Base-by-base conservation (phyloP, 768 basidiomycete genomes). In the Boletus pseudopeckii region DNA sequence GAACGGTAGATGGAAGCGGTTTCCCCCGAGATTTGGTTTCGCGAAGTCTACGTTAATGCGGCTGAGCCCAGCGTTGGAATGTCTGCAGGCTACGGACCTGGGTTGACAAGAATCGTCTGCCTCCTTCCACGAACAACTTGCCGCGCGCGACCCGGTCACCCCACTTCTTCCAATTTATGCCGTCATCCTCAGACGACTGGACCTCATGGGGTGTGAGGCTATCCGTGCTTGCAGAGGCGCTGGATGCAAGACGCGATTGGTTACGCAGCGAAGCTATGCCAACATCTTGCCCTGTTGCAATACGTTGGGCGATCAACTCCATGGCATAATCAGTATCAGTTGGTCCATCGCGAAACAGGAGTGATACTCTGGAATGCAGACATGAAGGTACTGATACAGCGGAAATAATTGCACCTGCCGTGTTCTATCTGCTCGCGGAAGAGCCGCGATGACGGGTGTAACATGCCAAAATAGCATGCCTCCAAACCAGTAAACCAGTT, bases 241-340 rank as follows among this genome's bases (percentile, higher is more conserved):
- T 61, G 36, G 53, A 54, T 48, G 40, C 32, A 54, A 40, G 52
- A 63, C 55, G 52, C 44, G 61, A 44, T 32, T 54, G 61, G 24
- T 55, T 68, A 34, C 64, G 47, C 9, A 44, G 57, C 39, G 59
- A 61, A 11, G 69, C 58, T 5, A 78, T 73, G 20, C 64, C 71
- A 34, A 85, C 64, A 24, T 76, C 73, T 45, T 84, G 71, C 7
- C 85, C 85, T 18, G 75, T 69, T 33, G 80, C 76, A 5, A 86
- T 74, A 8, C 86, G 80, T 52, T 77, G 74, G 4, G 84, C 77
- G 17, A 88, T 86, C 11, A 88, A 64, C 36, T 84, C 77, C 81
- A 87, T 86, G 2, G 86, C 85, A 60, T 84, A 83, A 45, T 88
- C 84, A 4, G 81, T 77, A 58, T 88, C 85, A 4, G 84, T 88